Conservation (phyloP, 2,329 filamentous ascomycete genomes). For the Cladosporium sp. region DNA sequence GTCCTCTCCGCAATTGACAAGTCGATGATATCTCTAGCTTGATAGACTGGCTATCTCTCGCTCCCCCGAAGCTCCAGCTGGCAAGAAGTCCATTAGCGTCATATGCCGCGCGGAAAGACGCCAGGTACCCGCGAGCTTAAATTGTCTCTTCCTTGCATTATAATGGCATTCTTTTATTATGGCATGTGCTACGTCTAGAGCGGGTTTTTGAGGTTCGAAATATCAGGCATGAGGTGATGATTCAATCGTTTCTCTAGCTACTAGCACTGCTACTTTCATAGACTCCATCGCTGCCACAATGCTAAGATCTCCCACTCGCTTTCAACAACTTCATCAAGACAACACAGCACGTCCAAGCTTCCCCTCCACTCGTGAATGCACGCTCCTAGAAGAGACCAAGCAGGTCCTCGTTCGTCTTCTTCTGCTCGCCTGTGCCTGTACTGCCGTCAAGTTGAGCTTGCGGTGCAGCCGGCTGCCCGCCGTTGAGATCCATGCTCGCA, state of each 20-base stretch:
- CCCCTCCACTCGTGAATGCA: too few species aligned
- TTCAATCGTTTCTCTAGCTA: too few species aligned
- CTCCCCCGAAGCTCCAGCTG: slow-evolving; percentile 9
- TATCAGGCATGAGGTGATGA: too few species aligned
- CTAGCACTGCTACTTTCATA: too few species aligned
- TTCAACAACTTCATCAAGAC: too few species aligned
- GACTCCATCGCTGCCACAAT: too few species aligned
- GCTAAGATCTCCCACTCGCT: too few species aligned
- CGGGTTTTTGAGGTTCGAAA: too few species aligned
- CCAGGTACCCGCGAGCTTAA: slow-evolving; percentile 8
- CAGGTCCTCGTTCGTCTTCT: slow-evolving; percentile 50
- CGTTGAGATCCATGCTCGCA: slow-evolving; percentile 70
- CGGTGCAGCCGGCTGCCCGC: slow-evolving; percentile 59
- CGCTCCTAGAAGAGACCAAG: slow-evolving; percentile 47
- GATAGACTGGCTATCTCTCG: neutral
- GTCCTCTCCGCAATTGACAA: neutral
- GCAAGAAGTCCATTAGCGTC: slow-evolving; percentile 3
- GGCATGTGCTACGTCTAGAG: slow-evolving; percentile 9
- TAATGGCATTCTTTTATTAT: slow-evolving; percentile 1
- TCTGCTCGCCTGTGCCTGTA: slow-evolving; percentile 40
- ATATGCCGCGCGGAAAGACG: neutral
- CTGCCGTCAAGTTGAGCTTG: slow-evolving; percentile 53
- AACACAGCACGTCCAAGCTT: too few species aligned
- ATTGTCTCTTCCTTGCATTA: slow-evolving; percentile 8
- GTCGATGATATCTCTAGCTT: neutral